A percentile compares a stretch with the other conserved stretches of the same genome.
Evolutionary conservation across 306 rosid species (phyloP).

Genomic region (Benincasa hispida): DNA sequence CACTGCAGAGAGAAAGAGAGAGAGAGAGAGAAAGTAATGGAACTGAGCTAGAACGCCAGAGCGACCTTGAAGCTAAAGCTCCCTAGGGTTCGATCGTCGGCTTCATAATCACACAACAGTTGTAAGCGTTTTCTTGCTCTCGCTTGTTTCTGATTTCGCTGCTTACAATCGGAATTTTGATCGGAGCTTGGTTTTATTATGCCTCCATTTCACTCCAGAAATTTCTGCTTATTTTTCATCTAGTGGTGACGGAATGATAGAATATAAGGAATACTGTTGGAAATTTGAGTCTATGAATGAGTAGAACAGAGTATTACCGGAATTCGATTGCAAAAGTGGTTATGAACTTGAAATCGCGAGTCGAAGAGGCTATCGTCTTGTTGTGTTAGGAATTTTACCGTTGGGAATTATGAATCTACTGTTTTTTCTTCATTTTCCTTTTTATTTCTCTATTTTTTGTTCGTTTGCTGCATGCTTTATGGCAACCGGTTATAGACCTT

Average conservation of each 20-base stretch:
- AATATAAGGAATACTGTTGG: background rate
- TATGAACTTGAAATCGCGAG: conserved; percentile 11
- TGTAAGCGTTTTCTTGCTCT: background rate
- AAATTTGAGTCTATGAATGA: conserved; percentile 13
- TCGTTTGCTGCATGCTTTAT: conserved; percentile 13
- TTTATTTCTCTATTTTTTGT: conserved; percentile 1
- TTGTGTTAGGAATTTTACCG: background rate
- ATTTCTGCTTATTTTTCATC: background rate
- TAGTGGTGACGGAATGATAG: background rate
- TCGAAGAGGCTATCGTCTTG: conserved; percentile 2
- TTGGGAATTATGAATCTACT: background rate
- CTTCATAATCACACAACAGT: background rate
- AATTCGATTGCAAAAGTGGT: conserved; percentile 1
- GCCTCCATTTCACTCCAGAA: background rate
- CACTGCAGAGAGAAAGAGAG: conserved; percentile 10
- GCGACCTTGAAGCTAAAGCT: conserved; percentile 3
- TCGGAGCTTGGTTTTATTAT: background rate
- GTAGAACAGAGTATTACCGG: background rate
- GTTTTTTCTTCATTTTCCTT: background rate
- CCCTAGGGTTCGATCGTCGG: background rate
- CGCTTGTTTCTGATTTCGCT: background rate
- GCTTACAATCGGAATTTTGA: background rate
- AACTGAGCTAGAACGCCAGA: conserved; percentile 32
- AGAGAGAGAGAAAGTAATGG: conserved; percentile 15
- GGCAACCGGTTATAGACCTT: background rate